These are phyloP conservation scores for Leptodontidium sp. DNA, from an alignment of 2,329 filamentous ascomycete species.

Conservation along the genomic window DNA sequence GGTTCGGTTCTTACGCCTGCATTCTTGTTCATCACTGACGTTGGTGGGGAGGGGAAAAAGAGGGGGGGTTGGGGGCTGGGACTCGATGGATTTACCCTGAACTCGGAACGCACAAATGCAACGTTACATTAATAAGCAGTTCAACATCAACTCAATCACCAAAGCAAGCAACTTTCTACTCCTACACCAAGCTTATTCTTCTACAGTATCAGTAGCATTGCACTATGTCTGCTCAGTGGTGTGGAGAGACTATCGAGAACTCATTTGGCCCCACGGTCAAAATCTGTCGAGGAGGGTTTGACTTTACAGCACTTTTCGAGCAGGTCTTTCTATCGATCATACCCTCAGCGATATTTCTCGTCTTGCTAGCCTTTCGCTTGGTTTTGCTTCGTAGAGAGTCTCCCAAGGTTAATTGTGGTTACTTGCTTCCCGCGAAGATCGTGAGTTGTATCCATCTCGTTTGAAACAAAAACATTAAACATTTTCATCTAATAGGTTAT, in stretches of 20 bases:
- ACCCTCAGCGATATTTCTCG: neutral
- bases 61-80: neutral
- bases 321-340: conserved; percentile 7
- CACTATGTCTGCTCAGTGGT: conserved; percentile 5
- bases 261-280: conserved; percentile 8
- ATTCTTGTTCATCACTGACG: too few species aligned
- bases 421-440: conserved; percentile 6
- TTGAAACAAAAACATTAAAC: neutral
- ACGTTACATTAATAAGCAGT: conserved; percentile 7
- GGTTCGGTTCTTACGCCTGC: too few species aligned
- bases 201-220: neutral
- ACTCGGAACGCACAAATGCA: neutral
- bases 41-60: too few species aligned
- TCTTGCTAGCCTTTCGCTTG: conserved; percentile 1
- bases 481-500: conserved; percentile 6
- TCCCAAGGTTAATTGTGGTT: conserved; percentile 5
- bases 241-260: conserved; percentile 4
- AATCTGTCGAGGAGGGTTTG: conserved; percentile 4
- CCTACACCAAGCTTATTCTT: neutral
- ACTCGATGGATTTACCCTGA: neutral
- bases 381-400: conserved; percentile 8
- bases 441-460: conserved; percentile 6
- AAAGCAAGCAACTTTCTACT: conserved; percentile 5
- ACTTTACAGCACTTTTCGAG: conserved; percentile 8
- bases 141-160: neutral